phyloP scores from a whole-genome alignment of 306 rosid genomes.

The Dryas drummondii region DNA sequence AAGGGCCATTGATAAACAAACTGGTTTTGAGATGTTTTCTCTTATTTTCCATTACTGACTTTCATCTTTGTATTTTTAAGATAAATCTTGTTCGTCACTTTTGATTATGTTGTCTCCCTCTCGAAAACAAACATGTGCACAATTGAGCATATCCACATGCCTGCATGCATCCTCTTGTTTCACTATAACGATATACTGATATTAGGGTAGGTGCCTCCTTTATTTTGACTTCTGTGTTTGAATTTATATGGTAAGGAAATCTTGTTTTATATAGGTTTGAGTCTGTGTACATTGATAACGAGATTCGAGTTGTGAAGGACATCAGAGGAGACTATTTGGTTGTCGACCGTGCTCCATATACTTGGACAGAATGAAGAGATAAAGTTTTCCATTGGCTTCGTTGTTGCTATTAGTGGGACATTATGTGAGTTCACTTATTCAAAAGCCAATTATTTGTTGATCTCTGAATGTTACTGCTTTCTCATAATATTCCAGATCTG shows the following conservation, averaged over 20 bases:
- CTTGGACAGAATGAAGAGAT: constrained; percentile 65
- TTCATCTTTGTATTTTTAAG: background rate
- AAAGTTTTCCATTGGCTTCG: background rate
- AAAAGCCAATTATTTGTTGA: background rate
- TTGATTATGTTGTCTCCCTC: background rate
- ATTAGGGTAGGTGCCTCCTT: background rate
- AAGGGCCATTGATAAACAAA: background rate
- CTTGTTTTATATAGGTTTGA: constrained; percentile 62
- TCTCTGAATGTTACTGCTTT: background rate
- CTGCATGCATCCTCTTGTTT: background rate
- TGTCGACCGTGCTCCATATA: constrained; percentile 70
- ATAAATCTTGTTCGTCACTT: background rate
- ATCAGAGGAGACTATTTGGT: constrained; percentile 83
- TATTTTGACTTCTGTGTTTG: constrained; percentile 1
- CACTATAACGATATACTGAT: background rate
- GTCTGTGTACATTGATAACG: constrained; percentile 65
- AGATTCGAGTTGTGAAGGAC: constrained; percentile 78
- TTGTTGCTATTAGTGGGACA: background rate
- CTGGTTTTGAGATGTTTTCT: background rate
- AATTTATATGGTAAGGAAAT: constrained; percentile 17
- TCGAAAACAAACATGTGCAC: background rate
- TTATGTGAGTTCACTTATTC: constrained; percentile 19
- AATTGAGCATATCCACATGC: background rate
- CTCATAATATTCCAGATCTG: background rate
- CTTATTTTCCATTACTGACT: background rate